These are phyloP conservation scores for Agaricus blazei DNA, from an alignment of 768 basidiomycete genomes.

Conservation along the genomic window DNA sequence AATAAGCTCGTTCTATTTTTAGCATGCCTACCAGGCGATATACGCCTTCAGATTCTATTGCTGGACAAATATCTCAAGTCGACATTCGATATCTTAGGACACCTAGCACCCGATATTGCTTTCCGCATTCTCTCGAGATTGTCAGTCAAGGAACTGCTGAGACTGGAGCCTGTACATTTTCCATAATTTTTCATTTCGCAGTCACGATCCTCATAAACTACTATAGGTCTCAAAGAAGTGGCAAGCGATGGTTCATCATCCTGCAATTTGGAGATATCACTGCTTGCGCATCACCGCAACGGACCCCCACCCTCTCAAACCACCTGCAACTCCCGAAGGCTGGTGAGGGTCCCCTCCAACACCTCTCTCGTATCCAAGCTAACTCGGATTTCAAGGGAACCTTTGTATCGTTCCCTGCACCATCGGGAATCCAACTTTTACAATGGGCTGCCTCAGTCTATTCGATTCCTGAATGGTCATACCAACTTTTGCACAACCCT, in stretches of 20 bases:
- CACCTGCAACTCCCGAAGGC: constrained; percentile 61
- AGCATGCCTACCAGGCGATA: constrained; percentile 83
- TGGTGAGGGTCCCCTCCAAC: constrained; percentile 41
- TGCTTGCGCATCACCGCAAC: constrained; percentile 67
- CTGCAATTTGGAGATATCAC: constrained; percentile 73
- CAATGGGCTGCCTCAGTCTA: constrained; percentile 66
- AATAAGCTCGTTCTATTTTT: constrained; percentile 7
- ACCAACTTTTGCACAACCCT: constrained; percentile 86
- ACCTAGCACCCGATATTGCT: constrained; percentile 60
- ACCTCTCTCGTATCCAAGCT: not conserved
- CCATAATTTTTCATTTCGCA: constrained; percentile 1
- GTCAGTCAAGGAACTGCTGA: constrained; percentile 57
- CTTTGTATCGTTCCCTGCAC: constrained; percentile 75
- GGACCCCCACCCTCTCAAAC: constrained; percentile 62
- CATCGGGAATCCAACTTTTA: constrained; percentile 84
- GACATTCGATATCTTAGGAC: constrained; percentile 78
- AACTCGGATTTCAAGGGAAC: constrained; percentile 30
- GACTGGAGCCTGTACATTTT: constrained; percentile 44
- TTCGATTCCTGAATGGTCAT: constrained; percentile 78
- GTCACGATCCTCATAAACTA: constrained; percentile 27
- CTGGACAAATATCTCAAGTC: constrained; percentile 81
- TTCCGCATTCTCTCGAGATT: constrained; percentile 55
- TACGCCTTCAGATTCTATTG: constrained; percentile 75
- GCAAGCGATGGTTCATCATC: constrained; percentile 47
- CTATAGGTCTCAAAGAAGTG: constrained; percentile 40